phyloP scores from a whole-genome alignment of 208 protist species.

The Porcisia hertigi region DNA sequence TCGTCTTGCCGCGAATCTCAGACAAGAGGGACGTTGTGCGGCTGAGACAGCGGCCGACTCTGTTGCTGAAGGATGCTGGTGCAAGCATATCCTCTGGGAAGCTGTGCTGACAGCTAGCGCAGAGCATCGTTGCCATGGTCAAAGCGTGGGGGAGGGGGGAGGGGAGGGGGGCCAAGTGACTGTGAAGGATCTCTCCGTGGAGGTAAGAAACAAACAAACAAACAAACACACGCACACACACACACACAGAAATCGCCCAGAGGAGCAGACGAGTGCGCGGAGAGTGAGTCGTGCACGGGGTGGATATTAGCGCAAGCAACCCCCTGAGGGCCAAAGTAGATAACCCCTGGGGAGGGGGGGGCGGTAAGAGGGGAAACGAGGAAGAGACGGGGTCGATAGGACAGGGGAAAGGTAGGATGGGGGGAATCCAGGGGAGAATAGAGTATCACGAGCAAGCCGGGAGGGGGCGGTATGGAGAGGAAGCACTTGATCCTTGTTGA shows the following conservation, averaged over 20 bases:
- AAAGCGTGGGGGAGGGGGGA: not conserved
- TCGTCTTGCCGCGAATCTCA: slow-evolving; percentile 37
- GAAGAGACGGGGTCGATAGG: not conserved
- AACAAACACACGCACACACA: slow-evolving; percentile 4
- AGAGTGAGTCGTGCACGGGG: not conserved
- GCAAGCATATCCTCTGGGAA: slow-evolving; percentile 61
- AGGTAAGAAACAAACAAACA: not conserved
- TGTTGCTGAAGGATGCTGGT: slow-evolving; percentile 70
- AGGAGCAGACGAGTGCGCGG: not conserved
- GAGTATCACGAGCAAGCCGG: too few relatives aligned
- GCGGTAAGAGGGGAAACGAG: not conserved
- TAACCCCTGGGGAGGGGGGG: too few relatives aligned
- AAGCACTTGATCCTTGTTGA: too few relatives aligned
- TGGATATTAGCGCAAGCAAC: not conserved
- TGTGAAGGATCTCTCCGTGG: too few relatives aligned
- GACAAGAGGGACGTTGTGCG: slow-evolving; percentile 44
- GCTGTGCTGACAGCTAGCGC: slow-evolving; percentile 74
- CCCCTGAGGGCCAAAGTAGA: not conserved
- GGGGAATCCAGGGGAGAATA: not conserved
- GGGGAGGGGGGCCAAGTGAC: too few relatives aligned
- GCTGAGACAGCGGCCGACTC: slow-evolving; percentile 58
- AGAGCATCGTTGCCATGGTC: slow-evolving; percentile 65
- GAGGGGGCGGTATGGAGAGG: too few relatives aligned
- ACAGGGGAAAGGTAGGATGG: not conserved
- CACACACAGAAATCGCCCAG: slow-evolving; percentile 4